phyloP scores from a whole-genome alignment of 2,329 filamentous ascomycete species.

The Aspergillus quadricinctus region DNA sequence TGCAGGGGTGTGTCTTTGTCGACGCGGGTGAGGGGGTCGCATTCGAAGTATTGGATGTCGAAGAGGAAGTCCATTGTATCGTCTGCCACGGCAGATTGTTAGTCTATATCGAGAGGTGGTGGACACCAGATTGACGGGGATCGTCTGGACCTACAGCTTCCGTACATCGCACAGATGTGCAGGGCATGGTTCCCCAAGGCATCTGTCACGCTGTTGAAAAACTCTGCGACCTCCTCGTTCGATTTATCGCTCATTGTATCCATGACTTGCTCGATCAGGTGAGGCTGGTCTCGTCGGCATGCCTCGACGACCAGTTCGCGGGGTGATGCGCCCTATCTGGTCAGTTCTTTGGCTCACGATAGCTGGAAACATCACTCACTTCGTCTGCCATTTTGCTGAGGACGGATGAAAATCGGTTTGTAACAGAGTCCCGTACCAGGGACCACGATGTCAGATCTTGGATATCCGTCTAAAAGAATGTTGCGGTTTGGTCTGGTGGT shows the following conservation, averaged over 20 bases:
- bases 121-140: background rate
- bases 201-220: slow-evolving; percentile 82
- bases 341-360: background rate
- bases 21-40: slow-evolving; percentile 43
- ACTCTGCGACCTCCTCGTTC: slow-evolving; percentile 61
- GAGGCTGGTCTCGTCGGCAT: slow-evolving; percentile 86
- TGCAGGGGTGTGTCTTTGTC: slow-evolving; percentile 46
- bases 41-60: slow-evolving; percentile 47
- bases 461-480: slow-evolving; percentile 5
- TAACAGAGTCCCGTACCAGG: background rate
- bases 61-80: slow-evolving; percentile 46
- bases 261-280: slow-evolving; percentile 74
- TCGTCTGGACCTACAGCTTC: slow-evolving; percentile 65
- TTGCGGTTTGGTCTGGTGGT: background rate
- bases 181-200: slow-evolving; percentile 84
- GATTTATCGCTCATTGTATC: slow-evolving; percentile 54
- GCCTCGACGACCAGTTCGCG: slow-evolving; percentile 87
- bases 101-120: background rate
- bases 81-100: slow-evolving; percentile 23
- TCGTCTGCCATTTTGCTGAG: slow-evolving; percentile 40
- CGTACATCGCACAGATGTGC: slow-evolving; percentile 80
- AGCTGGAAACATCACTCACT: slow-evolving; percentile 23
- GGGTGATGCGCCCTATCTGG: slow-evolving; percentile 69
- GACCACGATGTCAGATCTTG: slow-evolving; percentile 6
- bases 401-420: background rate